Evolutionary conservation across 1,284 basidiomycete species (phyloP).

Genomic region (Rhodotorula sp.): DNA sequence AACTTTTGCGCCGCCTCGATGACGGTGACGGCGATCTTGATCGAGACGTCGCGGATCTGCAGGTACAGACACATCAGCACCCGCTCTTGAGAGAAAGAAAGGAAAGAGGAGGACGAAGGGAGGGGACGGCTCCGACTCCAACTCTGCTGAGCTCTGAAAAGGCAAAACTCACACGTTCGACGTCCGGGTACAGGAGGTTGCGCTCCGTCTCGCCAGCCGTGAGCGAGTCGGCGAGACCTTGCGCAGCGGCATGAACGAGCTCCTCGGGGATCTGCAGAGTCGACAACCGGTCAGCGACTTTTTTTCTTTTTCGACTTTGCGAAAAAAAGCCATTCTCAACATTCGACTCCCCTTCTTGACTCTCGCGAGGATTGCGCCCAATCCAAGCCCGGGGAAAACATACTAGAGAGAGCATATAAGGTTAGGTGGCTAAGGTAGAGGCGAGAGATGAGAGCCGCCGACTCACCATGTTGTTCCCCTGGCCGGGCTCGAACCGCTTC

Average conservation of each 20-base stretch:
- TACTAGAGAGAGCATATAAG: conserved; percentile 18
- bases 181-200: conserved; percentile 44
- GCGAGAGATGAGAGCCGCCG: conserved; percentile 2
- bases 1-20: conserved; percentile 69
- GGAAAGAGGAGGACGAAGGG: too few relatives aligned
- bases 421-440: background rate
- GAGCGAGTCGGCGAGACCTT: conserved; percentile 75
- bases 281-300: conserved; percentile 1
- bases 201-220: conserved; percentile 62
- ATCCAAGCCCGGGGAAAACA: conserved; percentile 64
- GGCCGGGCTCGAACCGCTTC: conserved; percentile 70
- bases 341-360: conserved; percentile 41
- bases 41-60: conserved; percentile 77
- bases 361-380: conserved; percentile 71
- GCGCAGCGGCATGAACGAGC: conserved; percentile 56
- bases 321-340: too few relatives aligned
- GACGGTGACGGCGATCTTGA: conserved; percentile 67
- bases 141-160: conserved; percentile 57
- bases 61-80: too few relatives aligned
- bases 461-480: conserved; percentile 88
- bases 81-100: conserved; percentile 51
- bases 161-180: conserved; percentile 60
- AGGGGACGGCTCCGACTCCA: too few relatives aligned
- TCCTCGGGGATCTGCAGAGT: conserved; percentile 48
- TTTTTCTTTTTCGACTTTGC: too few relatives aligned